Evolutionary conservation across 1,139 yeast genomes (phyloP), one percentile per base, ranked within the genome.

Genomic region (Suhomyces guaymorum): DNA sequence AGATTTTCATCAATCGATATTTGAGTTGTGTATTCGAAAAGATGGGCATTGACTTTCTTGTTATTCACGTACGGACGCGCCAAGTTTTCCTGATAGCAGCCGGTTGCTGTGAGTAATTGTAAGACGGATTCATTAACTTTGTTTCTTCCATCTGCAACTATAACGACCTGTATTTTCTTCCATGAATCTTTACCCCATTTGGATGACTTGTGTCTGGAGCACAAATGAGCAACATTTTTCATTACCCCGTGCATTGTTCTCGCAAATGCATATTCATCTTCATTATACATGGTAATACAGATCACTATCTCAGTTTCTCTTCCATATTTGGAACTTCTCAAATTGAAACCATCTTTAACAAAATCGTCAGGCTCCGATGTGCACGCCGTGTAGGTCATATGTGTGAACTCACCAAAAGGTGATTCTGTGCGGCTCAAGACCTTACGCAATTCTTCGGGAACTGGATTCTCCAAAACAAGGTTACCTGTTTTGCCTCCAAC

Each of bases 161-260:
- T 82, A 33, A 86, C 70, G 8, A 92, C 96, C 39, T 90, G 96
- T 20, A 90, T 81, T 59, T 89, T 90, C 55, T 92, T 88, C 98
- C 98, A 92, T 15, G 95, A 86, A 43, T 89, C 94, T 47, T 81
- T 80, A 6, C 97, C 97, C 98, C 98, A 92, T 13, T 83, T 82
- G 31, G 85, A 70, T 26, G 95, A 83, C 54, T 80, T 83, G 37
- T 77, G 74, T 57, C 97, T 78, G 11, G 83, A 77, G 54, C 95
- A 82, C 35, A 92, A 68, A 51, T 89, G 94, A 2, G 96, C 87
- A 44, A 92, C 78, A 59, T 92, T 92, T 50, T 82, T 84, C 87
- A 90, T 87, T 14, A 90, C 92, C 0, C 95, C 84, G 57, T 92
- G 96, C 75, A 92, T 72, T 0, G 97, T 92, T 61, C 97, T 78